Evolutionary conservation across 139 green algal genomes (phyloP).

Genomic region (Coccomyxa sp.): DNA sequence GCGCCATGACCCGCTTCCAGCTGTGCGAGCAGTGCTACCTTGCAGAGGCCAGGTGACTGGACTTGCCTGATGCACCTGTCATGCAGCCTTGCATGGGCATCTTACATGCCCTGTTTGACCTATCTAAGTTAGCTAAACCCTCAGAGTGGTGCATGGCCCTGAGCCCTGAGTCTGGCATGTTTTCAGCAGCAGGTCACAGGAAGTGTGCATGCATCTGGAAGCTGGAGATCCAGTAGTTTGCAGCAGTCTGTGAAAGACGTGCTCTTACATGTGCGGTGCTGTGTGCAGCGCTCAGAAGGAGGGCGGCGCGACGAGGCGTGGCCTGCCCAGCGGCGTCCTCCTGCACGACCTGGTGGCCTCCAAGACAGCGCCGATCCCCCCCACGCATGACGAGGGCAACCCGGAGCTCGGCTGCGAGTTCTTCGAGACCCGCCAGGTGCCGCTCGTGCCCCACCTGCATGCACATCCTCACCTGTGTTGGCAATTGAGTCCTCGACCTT

Average conservation of each 20-base stretch:
- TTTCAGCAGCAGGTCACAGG: too few species aligned
- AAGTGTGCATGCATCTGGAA: too few species aligned
- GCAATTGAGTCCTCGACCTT: too few species aligned
- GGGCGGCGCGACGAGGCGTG: conserved; percentile 4
- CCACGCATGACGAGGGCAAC: conserved; percentile 42
- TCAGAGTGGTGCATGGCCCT: neutral
- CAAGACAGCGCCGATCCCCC: conserved; percentile 25
- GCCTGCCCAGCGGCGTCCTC: conserved; percentile 31
- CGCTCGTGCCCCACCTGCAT: neutral
- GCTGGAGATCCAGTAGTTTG: too few species aligned
- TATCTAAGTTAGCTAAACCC: too few species aligned
- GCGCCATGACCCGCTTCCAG: conserved; percentile 38
- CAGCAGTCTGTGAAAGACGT: too few species aligned
- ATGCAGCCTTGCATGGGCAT: too few species aligned
- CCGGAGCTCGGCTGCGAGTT: conserved; percentile 83
- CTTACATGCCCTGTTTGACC: too few species aligned
- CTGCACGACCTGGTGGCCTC: conserved; percentile 28
- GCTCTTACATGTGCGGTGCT: too few species aligned
- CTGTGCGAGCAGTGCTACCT: conserved; percentile 51
- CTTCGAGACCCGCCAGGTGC: conserved; percentile 90
- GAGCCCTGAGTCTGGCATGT: too few species aligned
- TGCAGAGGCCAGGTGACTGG: neutral
- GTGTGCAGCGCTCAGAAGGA: neutral
- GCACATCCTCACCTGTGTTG: too few species aligned
- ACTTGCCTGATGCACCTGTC: too few species aligned